Conservation (phyloP, 179 eudicot species). For the Vitellaria paradoxa region DNA sequence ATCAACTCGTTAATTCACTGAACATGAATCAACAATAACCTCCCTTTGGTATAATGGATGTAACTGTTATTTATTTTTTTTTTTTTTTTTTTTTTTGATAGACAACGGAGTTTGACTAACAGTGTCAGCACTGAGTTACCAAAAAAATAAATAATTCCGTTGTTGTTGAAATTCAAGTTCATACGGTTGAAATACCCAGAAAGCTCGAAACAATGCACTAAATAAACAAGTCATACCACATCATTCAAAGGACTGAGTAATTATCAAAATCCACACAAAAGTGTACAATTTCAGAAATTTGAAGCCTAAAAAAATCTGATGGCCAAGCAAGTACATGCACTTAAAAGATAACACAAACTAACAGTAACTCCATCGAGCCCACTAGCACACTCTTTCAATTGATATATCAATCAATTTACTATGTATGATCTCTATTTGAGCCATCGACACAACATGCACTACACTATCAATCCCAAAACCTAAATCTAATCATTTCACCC, state of each 20-base stretch:
- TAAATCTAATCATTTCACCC: constrained; percentile 6
- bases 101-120: not conserved
- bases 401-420: not conserved
- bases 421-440: not conserved
- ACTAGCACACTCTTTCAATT: not conserved
- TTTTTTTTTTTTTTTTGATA: too few species aligned
- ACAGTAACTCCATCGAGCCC: not conserved
- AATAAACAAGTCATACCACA: not conserved
- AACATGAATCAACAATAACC: not conserved
- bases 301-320: not conserved
- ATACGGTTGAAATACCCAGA: not conserved
- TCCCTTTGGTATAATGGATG: not conserved
- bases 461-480: not conserved
- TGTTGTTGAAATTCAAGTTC: not conserved
- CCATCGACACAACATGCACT: not conserved
- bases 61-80: not conserved
- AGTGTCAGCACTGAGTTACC: not conserved
- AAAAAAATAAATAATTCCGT: not conserved
- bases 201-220: not conserved
- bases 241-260: not conserved
- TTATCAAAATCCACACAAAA: not conserved
- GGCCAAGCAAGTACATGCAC: not conserved
- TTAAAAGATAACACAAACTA: not conserved
- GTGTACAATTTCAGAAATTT: not conserved
- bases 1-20: too few species aligned